phyloP scores from a whole-genome alignment of 2,329 filamentous ascomycete species.

The Alternaria arbusti region DNA sequence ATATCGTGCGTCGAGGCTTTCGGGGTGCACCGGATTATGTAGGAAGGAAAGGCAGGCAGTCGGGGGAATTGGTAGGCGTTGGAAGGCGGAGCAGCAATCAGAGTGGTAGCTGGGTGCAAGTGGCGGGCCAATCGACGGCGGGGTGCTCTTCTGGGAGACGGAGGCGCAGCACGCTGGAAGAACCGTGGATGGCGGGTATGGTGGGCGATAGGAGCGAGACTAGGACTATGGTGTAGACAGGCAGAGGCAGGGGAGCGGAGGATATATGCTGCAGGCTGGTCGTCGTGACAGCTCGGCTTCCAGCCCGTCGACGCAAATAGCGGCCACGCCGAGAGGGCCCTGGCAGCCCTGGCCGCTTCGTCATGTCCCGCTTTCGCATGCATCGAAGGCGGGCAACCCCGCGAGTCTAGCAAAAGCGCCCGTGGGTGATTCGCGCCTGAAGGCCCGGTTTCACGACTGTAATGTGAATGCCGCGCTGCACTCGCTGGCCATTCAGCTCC shows the following conservation, averaged over 20 bases:
- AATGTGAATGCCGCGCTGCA: conserved; percentile 10
- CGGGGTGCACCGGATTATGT: conserved; percentile 12
- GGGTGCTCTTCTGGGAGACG: conserved; percentile 11
- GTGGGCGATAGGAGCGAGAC: neutral
- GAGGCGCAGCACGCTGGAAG: conserved; percentile 9
- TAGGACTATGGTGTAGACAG: neutral
- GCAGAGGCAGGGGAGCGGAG: neutral
- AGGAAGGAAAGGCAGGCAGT: conserved; percentile 20
- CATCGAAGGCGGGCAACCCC: conserved; percentile 7
- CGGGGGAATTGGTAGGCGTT: conserved; percentile 12
- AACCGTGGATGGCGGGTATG: neutral
- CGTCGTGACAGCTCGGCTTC: conserved; percentile 12
- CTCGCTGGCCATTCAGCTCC: conserved; percentile 30
- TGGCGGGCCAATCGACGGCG: conserved; percentile 28
- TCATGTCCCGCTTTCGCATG: conserved; percentile 12
- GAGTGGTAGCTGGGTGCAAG: conserved; percentile 12
- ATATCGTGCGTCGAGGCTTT: conserved; percentile 1
- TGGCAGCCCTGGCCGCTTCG: conserved; percentile 7
- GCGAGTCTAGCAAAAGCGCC: conserved; percentile 7
- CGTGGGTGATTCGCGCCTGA: conserved; percentile 1
- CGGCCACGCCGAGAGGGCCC: conserved; percentile 12
- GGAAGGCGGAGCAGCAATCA: conserved; percentile 22
- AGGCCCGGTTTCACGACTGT: neutral
- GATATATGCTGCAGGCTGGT: conserved; percentile 6
- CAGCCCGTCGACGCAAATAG: conserved; percentile 7